Conservation (phyloP, 148 eudicot genomes). For the Selenicereus undatus region DNA sequence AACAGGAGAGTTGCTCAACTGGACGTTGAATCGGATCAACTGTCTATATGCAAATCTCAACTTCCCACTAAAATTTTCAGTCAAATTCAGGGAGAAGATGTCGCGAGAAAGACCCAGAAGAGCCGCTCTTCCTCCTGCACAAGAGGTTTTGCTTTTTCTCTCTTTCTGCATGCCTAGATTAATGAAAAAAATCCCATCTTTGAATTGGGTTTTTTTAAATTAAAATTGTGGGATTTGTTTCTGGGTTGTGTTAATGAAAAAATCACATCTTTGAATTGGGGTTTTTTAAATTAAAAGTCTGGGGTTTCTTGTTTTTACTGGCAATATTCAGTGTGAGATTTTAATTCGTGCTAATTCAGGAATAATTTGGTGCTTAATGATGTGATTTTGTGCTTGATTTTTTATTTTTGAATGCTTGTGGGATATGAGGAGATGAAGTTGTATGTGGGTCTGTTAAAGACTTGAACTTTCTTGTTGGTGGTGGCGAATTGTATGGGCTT, state of each 20-base stretch:
- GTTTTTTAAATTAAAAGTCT: not conserved
- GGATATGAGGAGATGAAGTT: not conserved
- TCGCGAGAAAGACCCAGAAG: slow-evolving; percentile 58
- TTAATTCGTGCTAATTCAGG: not conserved
- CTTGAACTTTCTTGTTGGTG: not conserved
- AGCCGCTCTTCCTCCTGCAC: slow-evolving; percentile 52
- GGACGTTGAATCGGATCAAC: not conserved
- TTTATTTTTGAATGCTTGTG: not conserved
- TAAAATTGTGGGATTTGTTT: not conserved
- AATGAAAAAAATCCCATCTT: not conserved
- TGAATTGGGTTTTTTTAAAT: not conserved
- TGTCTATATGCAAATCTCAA: not conserved
- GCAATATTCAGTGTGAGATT: slow-evolving; percentile 2
- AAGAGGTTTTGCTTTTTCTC: slow-evolving; percentile 39
- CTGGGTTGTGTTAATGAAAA: not conserved
- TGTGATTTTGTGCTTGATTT: not conserved
- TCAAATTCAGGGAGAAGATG: slow-evolving; percentile 22
- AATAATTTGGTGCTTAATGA: not conserved
- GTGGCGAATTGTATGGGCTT: not conserved
- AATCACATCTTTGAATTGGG: not conserved
- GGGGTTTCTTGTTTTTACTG: not conserved
- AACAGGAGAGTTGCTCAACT: too few species aligned
- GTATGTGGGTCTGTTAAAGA: not conserved
- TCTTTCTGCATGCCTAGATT: not conserved
- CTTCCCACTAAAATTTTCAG: not conserved